phyloP scores from a whole-genome alignment of 305 asterid species.

The Petunia hybrid region DNA sequence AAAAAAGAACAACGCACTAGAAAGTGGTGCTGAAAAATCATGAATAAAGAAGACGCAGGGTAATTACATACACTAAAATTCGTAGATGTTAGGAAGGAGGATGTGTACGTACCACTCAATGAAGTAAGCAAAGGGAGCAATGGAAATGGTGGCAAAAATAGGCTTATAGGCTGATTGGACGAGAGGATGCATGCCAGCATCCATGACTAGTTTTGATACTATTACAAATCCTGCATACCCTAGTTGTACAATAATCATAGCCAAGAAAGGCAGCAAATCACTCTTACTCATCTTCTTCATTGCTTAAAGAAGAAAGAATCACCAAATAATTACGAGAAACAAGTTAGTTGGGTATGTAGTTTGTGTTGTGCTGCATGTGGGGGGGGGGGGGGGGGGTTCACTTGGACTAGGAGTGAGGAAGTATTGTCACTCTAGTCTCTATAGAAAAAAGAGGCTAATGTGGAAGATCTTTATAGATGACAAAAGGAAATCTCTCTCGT shows the following conservation, averaged over 20 bases:
- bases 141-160: slow-evolving; percentile 63
- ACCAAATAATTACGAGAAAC: neutral
- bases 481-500: too few species aligned
- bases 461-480: too few species aligned
- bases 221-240: slow-evolving; percentile 89
- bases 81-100: neutral
- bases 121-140: slow-evolving; percentile 77
- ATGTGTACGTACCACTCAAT: slow-evolving; percentile 62
- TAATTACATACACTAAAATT: neutral
- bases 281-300: slow-evolving; percentile 31
- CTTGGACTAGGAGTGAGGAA: too few species aligned
- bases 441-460: too few species aligned
- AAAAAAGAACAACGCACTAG: neutral
- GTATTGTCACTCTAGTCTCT: too few species aligned
- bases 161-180: slow-evolving; percentile 94
- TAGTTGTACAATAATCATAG: slow-evolving; percentile 77
- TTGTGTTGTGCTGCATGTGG: too few species aligned
- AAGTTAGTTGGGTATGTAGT: too few species aligned
- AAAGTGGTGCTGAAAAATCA: too few species aligned
- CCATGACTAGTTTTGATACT: slow-evolving; percentile 82
- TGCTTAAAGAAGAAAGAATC: neutral
- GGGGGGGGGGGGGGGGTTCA: too few species aligned
- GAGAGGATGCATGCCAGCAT: slow-evolving; percentile 87
- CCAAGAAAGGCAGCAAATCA: slow-evolving; percentile 56
- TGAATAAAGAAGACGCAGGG: too few species aligned